Conservation (phyloP, 225 moss, liverwort and hornwort species). For the Anthoceros angustus region DNA sequence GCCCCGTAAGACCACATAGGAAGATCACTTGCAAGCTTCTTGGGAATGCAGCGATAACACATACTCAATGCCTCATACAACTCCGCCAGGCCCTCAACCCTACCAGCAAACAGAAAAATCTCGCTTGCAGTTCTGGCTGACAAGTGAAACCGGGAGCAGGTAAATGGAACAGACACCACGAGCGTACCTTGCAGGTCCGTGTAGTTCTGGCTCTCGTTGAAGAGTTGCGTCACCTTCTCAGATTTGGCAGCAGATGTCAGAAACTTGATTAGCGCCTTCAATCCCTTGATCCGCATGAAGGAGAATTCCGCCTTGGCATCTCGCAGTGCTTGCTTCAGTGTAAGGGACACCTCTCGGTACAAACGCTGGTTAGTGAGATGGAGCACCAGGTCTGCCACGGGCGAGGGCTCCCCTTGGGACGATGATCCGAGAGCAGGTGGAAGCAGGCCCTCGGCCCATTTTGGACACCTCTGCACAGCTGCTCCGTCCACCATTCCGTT, state of each 20-base stretch:
- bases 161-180: not conserved
- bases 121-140: not conserved
- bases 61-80: not conserved
- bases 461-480: not conserved
- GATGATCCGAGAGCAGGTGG: not conserved
- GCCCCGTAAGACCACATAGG: not conserved
- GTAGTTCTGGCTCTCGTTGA: constrained; percentile 68
- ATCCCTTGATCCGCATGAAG: constrained; percentile 63
- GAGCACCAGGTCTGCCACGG: constrained; percentile 60
- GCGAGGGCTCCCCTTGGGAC: constrained; percentile 15
- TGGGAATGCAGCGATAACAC: not conserved
- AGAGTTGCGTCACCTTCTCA: constrained; percentile 73
- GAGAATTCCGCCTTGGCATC: constrained; percentile 83
- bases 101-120: not conserved
- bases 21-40: not conserved
- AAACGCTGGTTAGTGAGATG: constrained; percentile 82
- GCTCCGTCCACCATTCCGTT: not conserved
- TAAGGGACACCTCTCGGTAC: constrained; percentile 79
- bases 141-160: not conserved
- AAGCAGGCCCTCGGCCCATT: not conserved
- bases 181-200: constrained; percentile 69
- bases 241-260: constrained; percentile 54
- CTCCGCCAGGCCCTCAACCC: too few species aligned
- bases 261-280: constrained; percentile 59
- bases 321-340: constrained; percentile 57